A percentile compares a stretch with the other conserved stretches of the same genome.
Conservation (phyloP, 2,329 filamentous ascomycete species). For the Aspergillus fumigatiaffinis region DNA sequence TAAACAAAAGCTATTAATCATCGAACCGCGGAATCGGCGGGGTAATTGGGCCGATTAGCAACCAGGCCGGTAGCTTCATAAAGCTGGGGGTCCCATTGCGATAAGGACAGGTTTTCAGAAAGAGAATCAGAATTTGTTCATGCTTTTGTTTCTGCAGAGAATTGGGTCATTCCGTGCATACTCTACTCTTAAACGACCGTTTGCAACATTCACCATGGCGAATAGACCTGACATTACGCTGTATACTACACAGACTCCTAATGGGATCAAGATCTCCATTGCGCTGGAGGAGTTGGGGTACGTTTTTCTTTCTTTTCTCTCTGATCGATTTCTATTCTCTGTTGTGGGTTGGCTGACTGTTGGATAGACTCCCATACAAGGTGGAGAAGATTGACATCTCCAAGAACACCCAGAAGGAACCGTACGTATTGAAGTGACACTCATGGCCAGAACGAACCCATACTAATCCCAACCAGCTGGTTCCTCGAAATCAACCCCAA, state of each 20-base stretch:
- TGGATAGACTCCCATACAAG: constrained; percentile 66
- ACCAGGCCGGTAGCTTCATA: background rate
- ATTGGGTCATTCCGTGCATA: background rate
- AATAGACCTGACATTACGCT: constrained; percentile 64
- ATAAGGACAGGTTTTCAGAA: background rate
- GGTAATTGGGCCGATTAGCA: background rate
- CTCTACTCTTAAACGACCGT: background rate
- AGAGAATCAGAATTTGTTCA: background rate
- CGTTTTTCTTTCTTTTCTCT: background rate
- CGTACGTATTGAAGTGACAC: constrained; percentile 19
- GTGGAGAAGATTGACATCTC: constrained; percentile 66
- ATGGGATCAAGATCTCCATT: constrained; percentile 87
- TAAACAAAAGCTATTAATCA: constrained; percentile 2
- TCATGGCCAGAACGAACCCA: background rate
- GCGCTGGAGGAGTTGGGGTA: constrained; percentile 75
- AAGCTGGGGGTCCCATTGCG: background rate
- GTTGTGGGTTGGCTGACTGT: no score
- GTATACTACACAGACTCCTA: constrained; percentile 79
- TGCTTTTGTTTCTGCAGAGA: background rate
- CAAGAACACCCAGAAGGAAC: constrained; percentile 76
- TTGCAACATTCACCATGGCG: constrained; percentile 22
- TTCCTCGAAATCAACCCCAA: constrained; percentile 92
- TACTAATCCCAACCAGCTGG: constrained; percentile 50
- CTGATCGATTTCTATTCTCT: no score
- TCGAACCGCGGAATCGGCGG: background rate